Evolutionary conservation across 495 filamentous ascomycete genomes (phyloP).

Genomic region (Talaromyces nanjingensis): DNA sequence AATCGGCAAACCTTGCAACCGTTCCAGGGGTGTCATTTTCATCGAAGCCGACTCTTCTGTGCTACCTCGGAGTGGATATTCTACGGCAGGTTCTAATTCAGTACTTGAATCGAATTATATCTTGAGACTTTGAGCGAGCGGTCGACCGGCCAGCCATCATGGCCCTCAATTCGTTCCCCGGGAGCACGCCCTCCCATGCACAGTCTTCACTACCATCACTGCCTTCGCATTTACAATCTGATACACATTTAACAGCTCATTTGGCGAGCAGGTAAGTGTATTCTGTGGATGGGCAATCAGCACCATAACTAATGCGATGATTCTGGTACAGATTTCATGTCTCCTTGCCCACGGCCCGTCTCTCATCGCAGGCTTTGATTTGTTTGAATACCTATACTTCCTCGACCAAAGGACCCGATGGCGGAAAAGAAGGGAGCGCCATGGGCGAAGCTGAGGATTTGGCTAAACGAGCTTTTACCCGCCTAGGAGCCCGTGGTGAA

Average conservation of each 20-base stretch:
- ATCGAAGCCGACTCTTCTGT: neutral
- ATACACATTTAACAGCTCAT: conserved; percentile 92
- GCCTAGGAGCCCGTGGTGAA: conserved; percentile 82
- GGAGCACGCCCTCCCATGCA: conserved; percentile 56
- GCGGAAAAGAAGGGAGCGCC: conserved; percentile 75
- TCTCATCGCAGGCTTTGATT: conserved; percentile 87
- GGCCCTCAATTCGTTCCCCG: conserved; percentile 29
- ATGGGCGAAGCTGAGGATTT: conserved; percentile 85
- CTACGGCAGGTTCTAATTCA: neutral
- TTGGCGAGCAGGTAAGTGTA: conserved; percentile 68
- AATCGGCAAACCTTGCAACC: neutral
- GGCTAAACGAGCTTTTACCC: conserved; percentile 73
- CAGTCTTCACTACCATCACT: conserved; percentile 83
- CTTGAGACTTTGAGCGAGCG: conserved; percentile 6
- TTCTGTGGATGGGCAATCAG: neutral
- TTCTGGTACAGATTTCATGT: conserved; percentile 62
- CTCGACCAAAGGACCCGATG: conserved; percentile 82
- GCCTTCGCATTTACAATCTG: conserved; percentile 87
- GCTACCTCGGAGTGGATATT: neutral
- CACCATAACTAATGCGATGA: neutral
- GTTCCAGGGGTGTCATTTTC: neutral
- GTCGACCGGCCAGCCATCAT: conserved; percentile 18
- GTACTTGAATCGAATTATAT: conserved; percentile 7
- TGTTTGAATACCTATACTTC: conserved; percentile 89
- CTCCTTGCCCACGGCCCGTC: conserved; percentile 71